Evolutionary conservation across 2,329 filamentous ascomycete species (phyloP).

Genomic region (Monosporascus sp.): DNA sequence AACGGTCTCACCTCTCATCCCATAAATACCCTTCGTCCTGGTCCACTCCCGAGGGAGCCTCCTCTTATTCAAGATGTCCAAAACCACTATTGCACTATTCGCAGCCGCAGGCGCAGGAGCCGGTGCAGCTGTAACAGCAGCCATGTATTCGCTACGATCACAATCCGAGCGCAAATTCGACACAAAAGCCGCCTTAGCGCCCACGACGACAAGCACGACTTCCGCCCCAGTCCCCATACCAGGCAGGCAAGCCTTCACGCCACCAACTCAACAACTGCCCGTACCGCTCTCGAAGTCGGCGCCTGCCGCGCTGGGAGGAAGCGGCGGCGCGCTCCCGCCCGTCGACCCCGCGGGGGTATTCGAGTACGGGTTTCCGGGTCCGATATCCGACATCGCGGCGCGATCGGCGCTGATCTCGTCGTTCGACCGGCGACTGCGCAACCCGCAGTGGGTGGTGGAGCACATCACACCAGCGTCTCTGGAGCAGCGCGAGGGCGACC

Average conservation of each 20-base stretch:
- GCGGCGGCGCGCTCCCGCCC: constrained; percentile 27
- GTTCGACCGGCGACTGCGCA: constrained; percentile 85
- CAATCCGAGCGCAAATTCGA: constrained; percentile 29
- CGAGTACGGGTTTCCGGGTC: constrained; percentile 88
- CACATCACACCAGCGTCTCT: constrained; percentile 92
- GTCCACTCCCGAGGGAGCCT: constrained; percentile 7
- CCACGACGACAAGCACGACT: constrained; percentile 26
- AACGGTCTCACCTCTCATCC: background rate
- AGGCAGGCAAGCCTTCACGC: constrained; percentile 50
- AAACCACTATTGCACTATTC: constrained; percentile 68
- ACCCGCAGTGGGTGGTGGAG: constrained; percentile 92
- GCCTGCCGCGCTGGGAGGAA: constrained; percentile 25
- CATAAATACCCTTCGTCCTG: constrained; percentile 15
- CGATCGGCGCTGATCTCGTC: constrained; percentile 75
- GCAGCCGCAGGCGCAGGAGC: constrained; percentile 71
- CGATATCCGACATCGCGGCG: constrained; percentile 73
- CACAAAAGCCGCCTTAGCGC: constrained; percentile 34
- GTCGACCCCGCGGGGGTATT: constrained; percentile 74
- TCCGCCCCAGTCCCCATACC: constrained; percentile 40
- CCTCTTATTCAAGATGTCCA: constrained; percentile 59
- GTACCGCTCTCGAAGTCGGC: constrained; percentile 24
- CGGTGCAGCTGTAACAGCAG: constrained; percentile 67
- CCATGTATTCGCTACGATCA: constrained; percentile 56
- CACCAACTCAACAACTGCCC: constrained; percentile 24
- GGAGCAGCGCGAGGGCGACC: constrained; percentile 67